Evolutionary conservation across 164 flowering plant genomes (phyloP), one percentile per base, ranked within the genome.

Genomic region (Kingdonia uniflora): DNA sequence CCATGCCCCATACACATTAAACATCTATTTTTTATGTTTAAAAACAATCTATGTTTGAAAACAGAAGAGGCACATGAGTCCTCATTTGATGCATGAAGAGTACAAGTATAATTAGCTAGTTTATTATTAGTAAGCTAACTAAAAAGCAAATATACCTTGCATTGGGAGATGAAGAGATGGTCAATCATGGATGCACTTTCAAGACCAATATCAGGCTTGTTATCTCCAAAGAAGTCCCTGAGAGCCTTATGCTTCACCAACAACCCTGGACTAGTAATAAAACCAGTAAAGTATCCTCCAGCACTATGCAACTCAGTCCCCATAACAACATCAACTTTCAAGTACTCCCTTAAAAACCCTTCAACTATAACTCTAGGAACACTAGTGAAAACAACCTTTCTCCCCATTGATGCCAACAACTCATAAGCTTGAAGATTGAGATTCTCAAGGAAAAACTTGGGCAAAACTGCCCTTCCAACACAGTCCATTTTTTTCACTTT

Each of bases 301-400:
- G 45, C 22, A 42, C 56, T 65, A 5, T 72, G 77, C 71, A 90
- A 51, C 57, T 87, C 88, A 17, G 81, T 81, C 40, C 91, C 97
- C 0, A 76, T 22, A 50, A 87, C 95, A 53, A 42, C 58, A 47
- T 81, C 75, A 44, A 72, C 87, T n/a, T 44, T 54, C 63, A 90
- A 64, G 55, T 82, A 86, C 40, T 90, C 90, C 65, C 70, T 80
- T 1, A 84, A 66, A 48, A 90, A 86, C 1, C 81, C 65, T 47
- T 86, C 91, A 17, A 89, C 92, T 87, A 85, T 74, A 0, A 89
- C 87, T 57, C 78, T 74, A 8, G 95, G 97, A 13, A 80, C 64
- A 61, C 80, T 71, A 0, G 92, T 84, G 23, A 82, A 53, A 1
- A 84, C 78, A 47, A 74, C 59, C 49, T 38, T 79, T 42, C 49